phyloP scores from a whole-genome alignment of 169 alveolate species.

The Eimeria acervulina region DNA sequence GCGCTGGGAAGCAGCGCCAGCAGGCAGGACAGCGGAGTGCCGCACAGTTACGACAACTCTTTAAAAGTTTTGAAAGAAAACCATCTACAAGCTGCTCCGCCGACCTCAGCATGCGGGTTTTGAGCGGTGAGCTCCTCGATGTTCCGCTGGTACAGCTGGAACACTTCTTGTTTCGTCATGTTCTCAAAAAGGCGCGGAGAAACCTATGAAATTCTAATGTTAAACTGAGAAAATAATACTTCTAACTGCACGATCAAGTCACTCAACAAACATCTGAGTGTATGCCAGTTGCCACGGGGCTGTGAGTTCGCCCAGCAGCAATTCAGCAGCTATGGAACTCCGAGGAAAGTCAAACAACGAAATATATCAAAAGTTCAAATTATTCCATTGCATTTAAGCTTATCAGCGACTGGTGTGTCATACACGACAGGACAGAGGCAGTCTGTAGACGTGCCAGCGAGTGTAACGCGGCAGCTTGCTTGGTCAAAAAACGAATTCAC shows the following conservation, averaged over 20 bases:
- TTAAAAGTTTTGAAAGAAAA: not conserved
- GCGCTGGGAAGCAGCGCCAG: not conserved
- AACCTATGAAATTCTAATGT: not conserved
- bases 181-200: not conserved
- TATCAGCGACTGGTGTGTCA: not conserved
- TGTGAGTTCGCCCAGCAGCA: not conserved
- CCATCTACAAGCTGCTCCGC: not conserved
- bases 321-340: not conserved
- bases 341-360: no score
- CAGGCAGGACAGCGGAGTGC: not conserved
- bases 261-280: not conserved
- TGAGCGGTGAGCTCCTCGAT: conserved; percentile 81
- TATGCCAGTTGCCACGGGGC: not conserved
- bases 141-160: conserved; percentile 64
- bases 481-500: not conserved
- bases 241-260: not conserved
- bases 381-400: not conserved
- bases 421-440: not conserved
- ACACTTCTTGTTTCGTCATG: conserved; percentile 54
- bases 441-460: not conserved
- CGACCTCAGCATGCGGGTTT: conserved; percentile 79
- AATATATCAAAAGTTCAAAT: not conserved
- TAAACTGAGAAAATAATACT: not conserved
- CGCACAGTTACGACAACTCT: not conserved
- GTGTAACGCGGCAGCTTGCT: not conserved